phyloP scores from a whole-genome alignment of 2,329 filamentous ascomycete genomes.

The Cladophialophora immunda region DNA sequence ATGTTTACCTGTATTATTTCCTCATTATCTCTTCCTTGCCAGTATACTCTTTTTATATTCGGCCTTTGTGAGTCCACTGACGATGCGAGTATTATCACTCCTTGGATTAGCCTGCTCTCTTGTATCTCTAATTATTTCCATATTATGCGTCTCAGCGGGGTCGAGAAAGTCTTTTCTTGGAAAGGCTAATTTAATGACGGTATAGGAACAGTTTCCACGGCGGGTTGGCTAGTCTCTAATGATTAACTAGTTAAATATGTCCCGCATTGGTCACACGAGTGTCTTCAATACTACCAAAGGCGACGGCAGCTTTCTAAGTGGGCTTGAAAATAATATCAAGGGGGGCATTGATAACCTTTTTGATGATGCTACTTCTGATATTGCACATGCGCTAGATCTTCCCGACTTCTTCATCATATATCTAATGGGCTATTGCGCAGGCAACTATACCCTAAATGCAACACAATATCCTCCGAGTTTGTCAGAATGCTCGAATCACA shows the following conservation, averaged over 20 bases:
- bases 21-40: background rate
- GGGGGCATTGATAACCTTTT: conserved; percentile 48
- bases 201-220: background rate
- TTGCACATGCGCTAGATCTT: conserved; percentile 60
- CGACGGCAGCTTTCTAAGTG: conserved; percentile 23
- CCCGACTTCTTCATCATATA: conserved; percentile 70
- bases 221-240: background rate
- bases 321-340: conserved; percentile 35
- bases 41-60: background rate
- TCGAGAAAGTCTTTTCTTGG: background rate
- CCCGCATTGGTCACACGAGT: conserved; percentile 56
- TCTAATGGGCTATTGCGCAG: conserved; percentile 67
- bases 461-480: background rate
- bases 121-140: background rate
- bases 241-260: conserved; percentile 58
- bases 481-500: background rate
- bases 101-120: background rate
- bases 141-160: background rate
- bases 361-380: conserved; percentile 46
- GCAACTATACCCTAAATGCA: conserved; percentile 62
- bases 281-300: conserved; percentile 44
- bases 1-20: no score
- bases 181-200: background rate
- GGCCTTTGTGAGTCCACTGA: background rate
- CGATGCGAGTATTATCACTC: background rate